A percentile compares a stretch with the other conserved stretches of the same genome.
These are phyloP conservation scores for Murraya paniculata DNA, from an alignment of 345 rosid species.

Conservation along the genomic window DNA sequence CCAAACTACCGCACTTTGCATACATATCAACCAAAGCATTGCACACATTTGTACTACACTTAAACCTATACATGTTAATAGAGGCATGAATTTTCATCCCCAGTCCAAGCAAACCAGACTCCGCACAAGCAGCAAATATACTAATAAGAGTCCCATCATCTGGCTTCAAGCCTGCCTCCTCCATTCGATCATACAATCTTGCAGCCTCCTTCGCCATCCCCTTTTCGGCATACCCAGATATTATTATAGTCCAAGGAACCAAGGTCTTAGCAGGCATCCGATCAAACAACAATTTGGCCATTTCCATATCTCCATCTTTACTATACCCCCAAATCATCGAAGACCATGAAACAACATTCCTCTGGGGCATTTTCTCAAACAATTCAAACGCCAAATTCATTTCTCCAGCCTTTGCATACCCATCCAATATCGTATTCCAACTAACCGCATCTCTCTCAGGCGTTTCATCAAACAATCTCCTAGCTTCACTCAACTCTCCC, in stretches of 20 bases:
- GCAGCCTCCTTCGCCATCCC: conserved; percentile 64
- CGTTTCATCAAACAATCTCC: conserved; percentile 71
- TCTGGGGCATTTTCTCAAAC: conserved; percentile 68
- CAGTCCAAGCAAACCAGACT: conserved; percentile 71
- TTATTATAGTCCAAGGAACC: conserved; percentile 83
- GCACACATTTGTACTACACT: conserved; percentile 43
- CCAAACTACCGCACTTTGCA: conserved; percentile 68
- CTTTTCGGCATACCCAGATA: conserved; percentile 77
- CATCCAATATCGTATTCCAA: conserved; percentile 88
- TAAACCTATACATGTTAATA: conserved; percentile 40
- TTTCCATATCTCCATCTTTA: conserved; percentile 76
- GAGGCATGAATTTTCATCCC: conserved; percentile 61
- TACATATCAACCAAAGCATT: conserved; percentile 90
- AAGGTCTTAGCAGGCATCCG: conserved; percentile 70
- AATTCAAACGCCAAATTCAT: conserved; percentile 63
- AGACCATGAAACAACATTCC: conserved; percentile 89
- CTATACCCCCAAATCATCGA: conserved; percentile 73
- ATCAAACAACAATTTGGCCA: conserved; percentile 79
- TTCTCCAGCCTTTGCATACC: conserved; percentile 64
- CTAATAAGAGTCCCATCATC: conserved; percentile 68
- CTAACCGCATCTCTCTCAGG: conserved; percentile 66
- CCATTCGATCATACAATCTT: conserved; percentile 55
- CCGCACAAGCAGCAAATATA: conserved; percentile 78
- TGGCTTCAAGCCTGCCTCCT: conserved; percentile 43
- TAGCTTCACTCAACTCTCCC: conserved; percentile 54